These are phyloP conservation scores for Mycena rebaudengoi DNA, from an alignment of 768 basidiomycete genomes.

Conservation along the genomic window DNA sequence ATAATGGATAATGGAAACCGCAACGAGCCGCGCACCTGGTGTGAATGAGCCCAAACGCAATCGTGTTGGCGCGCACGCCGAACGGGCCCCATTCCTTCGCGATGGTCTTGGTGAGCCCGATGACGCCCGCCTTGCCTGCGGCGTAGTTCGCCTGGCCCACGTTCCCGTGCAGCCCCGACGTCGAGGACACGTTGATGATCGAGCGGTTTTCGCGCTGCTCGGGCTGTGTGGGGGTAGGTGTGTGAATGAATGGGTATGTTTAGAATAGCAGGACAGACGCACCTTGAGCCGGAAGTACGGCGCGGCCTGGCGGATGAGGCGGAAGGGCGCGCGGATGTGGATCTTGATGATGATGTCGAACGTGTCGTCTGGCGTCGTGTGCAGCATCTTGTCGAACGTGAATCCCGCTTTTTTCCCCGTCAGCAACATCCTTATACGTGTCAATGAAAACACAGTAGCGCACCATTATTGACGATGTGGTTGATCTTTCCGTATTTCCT, in stretches of 20 bases:
- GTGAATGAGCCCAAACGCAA: conserved; percentile 81
- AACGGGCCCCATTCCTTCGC: conserved; percentile 89
- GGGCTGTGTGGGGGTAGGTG: conserved; percentile 42
- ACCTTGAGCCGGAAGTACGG: conserved; percentile 86
- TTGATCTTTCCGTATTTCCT: conserved; percentile 88
- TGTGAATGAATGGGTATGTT: not conserved
- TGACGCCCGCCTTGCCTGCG: conserved; percentile 79
- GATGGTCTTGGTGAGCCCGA: conserved; percentile 86
- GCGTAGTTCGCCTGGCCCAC: conserved; percentile 89
- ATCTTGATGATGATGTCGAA: conserved; percentile 86
- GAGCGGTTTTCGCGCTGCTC: conserved; percentile 72
- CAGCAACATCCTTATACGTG: not conserved
- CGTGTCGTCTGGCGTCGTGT: conserved; percentile 84
- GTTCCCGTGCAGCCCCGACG: conserved; percentile 85
- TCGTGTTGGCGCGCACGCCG: conserved; percentile 82
- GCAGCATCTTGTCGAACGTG: conserved; percentile 88
- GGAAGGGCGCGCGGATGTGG: conserved; percentile 88
- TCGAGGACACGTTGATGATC: conserved; percentile 85
- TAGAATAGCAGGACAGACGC: conserved; percentile 21
- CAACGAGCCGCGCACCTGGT: conserved; percentile 64
- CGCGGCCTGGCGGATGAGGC: conserved; percentile 83
- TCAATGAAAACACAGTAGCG: conserved; percentile 16
- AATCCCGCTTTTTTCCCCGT: conserved; percentile 71
- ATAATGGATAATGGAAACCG: not conserved
- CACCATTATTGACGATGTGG: conserved; percentile 86